A percentile compares a stretch with the other conserved stretches of the same genome.
Conservation (phyloP, 2,329 filamentous ascomycete genomes). For the Fusarium vanettenii region DNA sequence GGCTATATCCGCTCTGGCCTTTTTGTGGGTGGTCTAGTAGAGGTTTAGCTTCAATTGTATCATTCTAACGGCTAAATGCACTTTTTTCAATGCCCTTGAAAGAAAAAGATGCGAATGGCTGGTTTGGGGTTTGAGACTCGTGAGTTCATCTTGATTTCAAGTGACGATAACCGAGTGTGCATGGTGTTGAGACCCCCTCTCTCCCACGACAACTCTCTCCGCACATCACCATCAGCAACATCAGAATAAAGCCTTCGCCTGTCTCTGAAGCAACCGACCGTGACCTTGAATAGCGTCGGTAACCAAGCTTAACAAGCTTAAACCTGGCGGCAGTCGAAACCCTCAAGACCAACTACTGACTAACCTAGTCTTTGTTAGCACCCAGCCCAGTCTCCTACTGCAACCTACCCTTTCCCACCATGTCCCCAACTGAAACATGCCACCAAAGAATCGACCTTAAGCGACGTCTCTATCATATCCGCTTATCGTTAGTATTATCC, state of each 20-base stretch:
- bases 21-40: background rate
- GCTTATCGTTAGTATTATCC: background rate
- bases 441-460: background rate
- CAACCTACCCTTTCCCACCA: background rate
- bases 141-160: background rate
- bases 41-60: background rate
- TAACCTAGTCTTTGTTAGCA: background rate
- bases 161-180: background rate
- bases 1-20: background rate
- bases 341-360: background rate
- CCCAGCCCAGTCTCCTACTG: background rate
- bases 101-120: background rate
- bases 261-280: background rate
- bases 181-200: background rate
- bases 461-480: background rate
- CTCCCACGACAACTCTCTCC: background rate
- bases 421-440: background rate
- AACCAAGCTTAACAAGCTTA: background rate
- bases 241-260: background rate
- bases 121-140: background rate
- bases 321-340: background rate
- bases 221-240: background rate
- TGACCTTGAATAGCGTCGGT: background rate
- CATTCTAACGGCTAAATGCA: background rate
- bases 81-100: background rate